These are phyloP conservation scores for Geoglossum cookeanum DNA, from an alignment of 2,329 filamentous ascomycete genomes.

Conservation along the genomic window DNA sequence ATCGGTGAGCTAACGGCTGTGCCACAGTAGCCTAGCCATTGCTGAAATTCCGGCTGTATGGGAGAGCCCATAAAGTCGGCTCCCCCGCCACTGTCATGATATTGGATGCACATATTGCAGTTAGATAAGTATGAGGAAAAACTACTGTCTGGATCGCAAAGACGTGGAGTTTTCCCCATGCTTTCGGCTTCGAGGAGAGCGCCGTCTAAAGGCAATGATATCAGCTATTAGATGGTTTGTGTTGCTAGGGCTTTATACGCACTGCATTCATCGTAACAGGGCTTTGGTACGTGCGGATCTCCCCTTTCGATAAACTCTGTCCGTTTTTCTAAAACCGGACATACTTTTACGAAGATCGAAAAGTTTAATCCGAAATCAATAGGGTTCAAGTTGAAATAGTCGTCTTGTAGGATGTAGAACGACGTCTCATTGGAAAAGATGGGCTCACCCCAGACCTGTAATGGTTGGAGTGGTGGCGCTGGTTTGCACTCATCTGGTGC, in stretches of 20 bases:
- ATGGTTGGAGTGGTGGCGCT: neutral
- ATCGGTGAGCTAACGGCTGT: neutral
- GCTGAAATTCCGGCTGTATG: slow-evolving; percentile 4
- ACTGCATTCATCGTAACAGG: slow-evolving; percentile 5
- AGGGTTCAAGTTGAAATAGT: slow-evolving; percentile 6
- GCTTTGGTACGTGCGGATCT: neutral
- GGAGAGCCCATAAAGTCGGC: neutral
- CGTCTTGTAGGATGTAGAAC: slow-evolving; percentile 4
- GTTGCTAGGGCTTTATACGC: neutral
- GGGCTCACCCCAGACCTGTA: slow-evolving; percentile 2
- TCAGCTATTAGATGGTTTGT: neutral
- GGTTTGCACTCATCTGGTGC: slow-evolving; percentile 2
- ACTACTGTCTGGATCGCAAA: slow-evolving; percentile 1
- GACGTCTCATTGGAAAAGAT: slow-evolving; percentile 2
- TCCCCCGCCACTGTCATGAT: neutral
- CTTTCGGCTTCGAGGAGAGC: slow-evolving; percentile 1
- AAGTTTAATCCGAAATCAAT: slow-evolving; percentile 3
- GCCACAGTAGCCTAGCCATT: slow-evolving; percentile 4
- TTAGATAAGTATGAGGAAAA: neutral
- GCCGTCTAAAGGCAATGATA: neutral
- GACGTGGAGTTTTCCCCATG: neutral
- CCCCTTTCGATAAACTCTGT: neutral
- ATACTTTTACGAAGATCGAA: neutral
- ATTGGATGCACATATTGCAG: slow-evolving; percentile 1
- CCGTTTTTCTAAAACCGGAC: neutral